Conservation (phyloP, 2,329 filamentous ascomycete genomes). For the Teratosphaeriaceae sp. region DNA sequence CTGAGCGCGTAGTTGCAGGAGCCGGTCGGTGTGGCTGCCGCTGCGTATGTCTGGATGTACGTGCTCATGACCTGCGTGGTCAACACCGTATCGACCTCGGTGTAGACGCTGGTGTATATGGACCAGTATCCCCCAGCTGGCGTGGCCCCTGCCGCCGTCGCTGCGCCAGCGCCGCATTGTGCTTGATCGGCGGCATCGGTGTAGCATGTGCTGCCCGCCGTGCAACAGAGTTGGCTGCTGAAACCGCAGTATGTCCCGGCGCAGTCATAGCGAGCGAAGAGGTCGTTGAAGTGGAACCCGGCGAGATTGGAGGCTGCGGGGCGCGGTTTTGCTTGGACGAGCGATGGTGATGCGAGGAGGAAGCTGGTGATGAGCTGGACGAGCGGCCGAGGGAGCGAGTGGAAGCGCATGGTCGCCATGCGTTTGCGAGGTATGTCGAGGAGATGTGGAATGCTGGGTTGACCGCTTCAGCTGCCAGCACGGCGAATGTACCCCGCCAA, state of each 20-base stretch:
- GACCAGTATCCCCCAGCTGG: conserved; percentile 43
- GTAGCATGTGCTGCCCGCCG: conserved; percentile 39
- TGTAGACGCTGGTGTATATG: conserved; percentile 52
- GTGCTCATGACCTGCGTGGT: conserved; percentile 49
- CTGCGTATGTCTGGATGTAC: conserved; percentile 26
- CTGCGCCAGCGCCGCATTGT: conserved; percentile 32
- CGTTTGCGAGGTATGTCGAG: conserved; percentile 17
- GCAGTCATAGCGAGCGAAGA: conserved; percentile 34
- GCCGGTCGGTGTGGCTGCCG: conserved; percentile 20
- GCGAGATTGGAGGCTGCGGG: conserved; percentile 19
- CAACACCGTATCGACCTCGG: conserved; percentile 47
- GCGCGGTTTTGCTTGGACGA: conserved; percentile 21
- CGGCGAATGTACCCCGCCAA: not conserved
- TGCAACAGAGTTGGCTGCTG: conserved; percentile 46
- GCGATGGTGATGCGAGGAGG: conserved; percentile 19
- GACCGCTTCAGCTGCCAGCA: not conserved
- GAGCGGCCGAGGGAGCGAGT: conserved; percentile 18
- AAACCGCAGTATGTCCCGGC: conserved; percentile 46
- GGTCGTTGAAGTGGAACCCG: conserved; percentile 28
- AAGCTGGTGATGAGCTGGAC: conserved; percentile 24
- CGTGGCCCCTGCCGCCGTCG: conserved; percentile 20
- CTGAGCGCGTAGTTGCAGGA: conserved; percentile 41
- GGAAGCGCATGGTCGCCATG: conserved; percentile 20
- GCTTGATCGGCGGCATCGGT: conserved; percentile 45
- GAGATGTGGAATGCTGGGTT: conserved; percentile 6